Evolutionary conservation across 108 stramenopile genomes (phyloP).

Genomic region (Cylindrotheca closterium): DNA sequence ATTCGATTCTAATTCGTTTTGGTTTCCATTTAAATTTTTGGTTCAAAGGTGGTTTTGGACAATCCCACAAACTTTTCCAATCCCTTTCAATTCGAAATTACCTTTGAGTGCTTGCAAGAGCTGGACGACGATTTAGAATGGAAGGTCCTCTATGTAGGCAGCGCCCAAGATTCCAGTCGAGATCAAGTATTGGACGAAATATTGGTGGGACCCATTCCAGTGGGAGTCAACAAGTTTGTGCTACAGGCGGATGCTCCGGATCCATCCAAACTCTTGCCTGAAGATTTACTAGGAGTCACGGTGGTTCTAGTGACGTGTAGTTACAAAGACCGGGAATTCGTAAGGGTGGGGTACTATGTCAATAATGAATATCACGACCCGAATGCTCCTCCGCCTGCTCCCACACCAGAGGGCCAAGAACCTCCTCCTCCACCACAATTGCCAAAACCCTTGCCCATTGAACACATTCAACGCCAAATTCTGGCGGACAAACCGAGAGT

Average conservation of each 20-base stretch:
- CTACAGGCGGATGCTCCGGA: conserved; percentile 92
- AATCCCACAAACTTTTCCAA: conserved; percentile 92
- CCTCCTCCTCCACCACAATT: conserved; percentile 10
- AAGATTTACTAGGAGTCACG: conserved; percentile 95
- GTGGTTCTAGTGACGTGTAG: conserved; percentile 96
- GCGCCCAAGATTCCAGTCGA: conserved; percentile 80
- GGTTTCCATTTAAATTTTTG: background rate
- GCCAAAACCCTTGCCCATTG: conserved; percentile 59
- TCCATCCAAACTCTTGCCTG: conserved; percentile 69
- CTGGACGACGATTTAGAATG: conserved; percentile 90
- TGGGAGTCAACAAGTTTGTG: conserved; percentile 92
- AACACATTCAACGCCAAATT: conserved; percentile 78
- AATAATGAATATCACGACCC: conserved; percentile 93
- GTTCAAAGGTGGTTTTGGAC: conserved; percentile 82
- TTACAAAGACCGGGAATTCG: conserved; percentile 94
- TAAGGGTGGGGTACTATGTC: conserved; percentile 99
- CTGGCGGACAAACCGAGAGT: conserved; percentile 96
- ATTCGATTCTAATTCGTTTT: background rate
- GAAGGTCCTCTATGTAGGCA: conserved; percentile 98
- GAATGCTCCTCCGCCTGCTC: conserved; percentile 19
- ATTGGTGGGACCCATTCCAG: conserved; percentile 96
- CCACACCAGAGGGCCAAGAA: conserved; percentile 6
- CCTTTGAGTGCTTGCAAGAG: conserved; percentile 96
- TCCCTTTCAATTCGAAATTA: conserved; percentile 98
- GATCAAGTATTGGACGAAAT: conserved; percentile 97